Base-by-base conservation (phyloP, 176 grass and related monocot species). In the Raddia distichophylla region DNA sequence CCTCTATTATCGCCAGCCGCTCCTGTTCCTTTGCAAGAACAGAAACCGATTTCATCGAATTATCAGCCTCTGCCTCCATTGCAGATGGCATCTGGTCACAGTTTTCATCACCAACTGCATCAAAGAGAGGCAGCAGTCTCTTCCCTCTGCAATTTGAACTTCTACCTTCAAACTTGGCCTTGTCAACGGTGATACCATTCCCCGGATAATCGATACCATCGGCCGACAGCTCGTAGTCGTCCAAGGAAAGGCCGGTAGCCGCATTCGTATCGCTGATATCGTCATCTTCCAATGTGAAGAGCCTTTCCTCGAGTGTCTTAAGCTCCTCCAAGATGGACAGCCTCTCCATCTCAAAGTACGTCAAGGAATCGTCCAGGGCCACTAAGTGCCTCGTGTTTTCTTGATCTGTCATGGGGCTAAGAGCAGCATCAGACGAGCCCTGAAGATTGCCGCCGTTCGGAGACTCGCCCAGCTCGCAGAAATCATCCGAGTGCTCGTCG, bases 321-420 rank as follows among this genome's bases (percentile, higher is more conserved):
- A 99, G 93, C 58, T 96, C 93, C 82, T 99, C 97, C 73, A 99
- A 75, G 73, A 99, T 93, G 44, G 93, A 99, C 35, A 91, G 78
- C 22, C 97, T 91, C 89, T 99, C 97, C 84, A 90, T 92, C 74
- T 99, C 97, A 19, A 96, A 93, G 80, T 93, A 92, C 15, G 87
- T 94, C 81, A 99, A 42, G 20, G 97, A 95, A 47, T 94, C 93
- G 56, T 91, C 91, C n/a, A 93, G 84, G 5, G 89, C 82, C 34
- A 40, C 81, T 2, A 93, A 80, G 67, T 93, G 88, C 50, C 37
- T 84, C 7, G 51, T 40, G 79, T 48, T 20, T 44, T 91, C 82
- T 75, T 83, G 67, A 62, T 70, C 84, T 6, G 60, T 73, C 33
- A 4, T 20, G 66, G 50, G 68, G 59, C 43, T 17, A 40, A 79